phyloP scores from a whole-genome alignment of 345 rosid species.

The Limnanthes douglasii region DNA sequence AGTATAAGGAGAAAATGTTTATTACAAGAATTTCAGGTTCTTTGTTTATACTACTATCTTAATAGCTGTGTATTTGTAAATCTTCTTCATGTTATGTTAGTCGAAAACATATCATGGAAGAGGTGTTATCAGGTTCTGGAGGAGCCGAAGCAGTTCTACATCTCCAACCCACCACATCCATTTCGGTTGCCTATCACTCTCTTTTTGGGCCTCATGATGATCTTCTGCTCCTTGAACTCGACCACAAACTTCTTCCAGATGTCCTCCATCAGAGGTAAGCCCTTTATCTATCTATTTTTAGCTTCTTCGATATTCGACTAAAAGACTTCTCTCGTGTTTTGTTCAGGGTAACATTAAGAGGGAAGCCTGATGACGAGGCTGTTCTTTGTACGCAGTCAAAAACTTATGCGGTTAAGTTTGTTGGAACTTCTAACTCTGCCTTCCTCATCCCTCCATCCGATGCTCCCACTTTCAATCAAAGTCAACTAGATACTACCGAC shows the following conservation, averaged over 20 bases:
- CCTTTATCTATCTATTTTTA: neutral
- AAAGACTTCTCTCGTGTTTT: neutral
- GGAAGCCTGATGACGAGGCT: constrained; percentile 76
- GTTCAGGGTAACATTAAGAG: constrained; percentile 59
- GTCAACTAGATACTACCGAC: constrained; percentile 12
- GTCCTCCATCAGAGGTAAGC: constrained; percentile 46
- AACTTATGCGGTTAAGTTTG: constrained; percentile 71
- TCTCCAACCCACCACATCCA: constrained; percentile 32
- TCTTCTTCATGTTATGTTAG: neutral
- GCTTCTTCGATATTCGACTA: neutral
- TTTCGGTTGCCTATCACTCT: constrained; percentile 51
- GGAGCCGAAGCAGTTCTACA: constrained; percentile 51
- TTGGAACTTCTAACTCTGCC: constrained; percentile 69
- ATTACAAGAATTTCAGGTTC: too few species aligned
- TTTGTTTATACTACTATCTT: too few species aligned
- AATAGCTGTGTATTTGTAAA: neutral
- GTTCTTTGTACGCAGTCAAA: constrained; percentile 83
- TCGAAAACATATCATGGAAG: constrained; percentile 12
- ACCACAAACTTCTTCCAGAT: constrained; percentile 48
- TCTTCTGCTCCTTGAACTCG: constrained; percentile 62
- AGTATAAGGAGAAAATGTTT: too few species aligned
- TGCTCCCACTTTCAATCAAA: constrained; percentile 7
- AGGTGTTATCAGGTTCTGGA: constrained; percentile 9
- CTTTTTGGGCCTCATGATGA: constrained; percentile 58
- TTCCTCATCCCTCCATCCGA: constrained; percentile 57